Conservation (phyloP, 352 stramenopile genomes). For the Phytophthora hibernalis region DNA sequence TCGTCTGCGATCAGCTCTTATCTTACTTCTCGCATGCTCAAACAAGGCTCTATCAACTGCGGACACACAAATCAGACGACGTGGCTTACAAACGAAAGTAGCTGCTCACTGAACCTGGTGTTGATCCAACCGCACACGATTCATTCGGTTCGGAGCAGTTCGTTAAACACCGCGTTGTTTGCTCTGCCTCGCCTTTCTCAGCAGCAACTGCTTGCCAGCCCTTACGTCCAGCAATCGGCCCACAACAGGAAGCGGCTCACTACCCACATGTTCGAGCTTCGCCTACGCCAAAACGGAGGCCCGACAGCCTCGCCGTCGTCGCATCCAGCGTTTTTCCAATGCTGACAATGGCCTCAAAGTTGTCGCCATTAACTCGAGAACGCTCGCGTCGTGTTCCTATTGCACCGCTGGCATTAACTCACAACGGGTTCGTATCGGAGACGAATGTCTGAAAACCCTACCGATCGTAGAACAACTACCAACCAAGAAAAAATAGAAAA, state of each 20-base stretch:
- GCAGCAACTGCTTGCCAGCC: constrained; percentile 2
- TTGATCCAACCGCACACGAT: not conserved
- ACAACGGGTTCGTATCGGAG: constrained; percentile 2
- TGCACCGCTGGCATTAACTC: constrained; percentile 14
- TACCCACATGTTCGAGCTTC: not conserved
- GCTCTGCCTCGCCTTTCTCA: constrained; percentile 13
- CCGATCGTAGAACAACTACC: not conserved
- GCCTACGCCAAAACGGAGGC: not conserved
- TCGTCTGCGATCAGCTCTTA: no score
- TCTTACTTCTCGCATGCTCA: not conserved
- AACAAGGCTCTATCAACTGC: not conserved
- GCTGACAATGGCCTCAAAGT: not conserved
- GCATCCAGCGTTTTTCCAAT: not conserved
- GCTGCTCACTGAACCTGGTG: not conserved
- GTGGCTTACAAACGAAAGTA: not conserved
- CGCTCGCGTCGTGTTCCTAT: constrained; percentile 15
- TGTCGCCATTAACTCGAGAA: constrained; percentile 9
- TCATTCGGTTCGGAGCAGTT: constrained; percentile 2
- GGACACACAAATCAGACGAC: constrained; percentile 8
- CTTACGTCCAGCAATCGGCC: constrained; percentile 26
- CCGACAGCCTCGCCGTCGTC: not conserved
- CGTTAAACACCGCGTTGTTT: not conserved
- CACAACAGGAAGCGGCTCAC: not conserved
- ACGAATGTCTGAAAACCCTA: not conserved
- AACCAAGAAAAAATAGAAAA: constrained; percentile 34